These are phyloP conservation scores for Lentinula raphanica DNA, from an alignment of 768 basidiomycete genomes.

Conservation along the genomic window DNA sequence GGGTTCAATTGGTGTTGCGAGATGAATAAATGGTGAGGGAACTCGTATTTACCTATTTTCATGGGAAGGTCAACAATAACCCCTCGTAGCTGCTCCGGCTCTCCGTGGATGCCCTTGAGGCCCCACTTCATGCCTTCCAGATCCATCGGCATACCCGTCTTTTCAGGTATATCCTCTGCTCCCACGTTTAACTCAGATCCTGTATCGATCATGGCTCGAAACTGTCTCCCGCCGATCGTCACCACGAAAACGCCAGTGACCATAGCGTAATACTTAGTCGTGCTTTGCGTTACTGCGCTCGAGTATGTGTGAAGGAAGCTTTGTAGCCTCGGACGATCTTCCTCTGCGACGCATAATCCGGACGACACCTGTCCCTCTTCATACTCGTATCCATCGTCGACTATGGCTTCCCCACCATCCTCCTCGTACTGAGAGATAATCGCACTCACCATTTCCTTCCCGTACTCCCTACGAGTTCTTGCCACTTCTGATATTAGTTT, in stretches of 20 bases:
- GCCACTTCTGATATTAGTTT: not conserved
- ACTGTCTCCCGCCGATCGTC: not conserved
- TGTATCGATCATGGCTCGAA: constrained; percentile 3
- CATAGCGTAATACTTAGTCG: constrained; percentile 2
- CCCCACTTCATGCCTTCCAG: constrained; percentile 20
- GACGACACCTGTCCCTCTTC: no score
- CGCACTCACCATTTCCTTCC: not conserved
- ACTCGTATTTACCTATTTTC: constrained; percentile 13
- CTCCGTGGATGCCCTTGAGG: constrained; percentile 19
- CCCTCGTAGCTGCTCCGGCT: constrained; percentile 11
- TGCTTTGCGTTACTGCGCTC: not conserved
- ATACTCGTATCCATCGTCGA: no score
- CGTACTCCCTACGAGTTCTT: not conserved
- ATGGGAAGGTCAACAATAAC: constrained; percentile 14
- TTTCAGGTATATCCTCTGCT: not conserved
- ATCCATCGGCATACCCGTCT: constrained; percentile 49
- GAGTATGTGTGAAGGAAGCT: not conserved
- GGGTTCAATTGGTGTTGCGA: constrained; percentile 2
- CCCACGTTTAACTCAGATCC: constrained; percentile 7
- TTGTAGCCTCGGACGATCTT: not conserved
- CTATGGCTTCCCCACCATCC: no score
- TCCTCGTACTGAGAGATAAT: not conserved
- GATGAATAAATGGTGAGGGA: constrained; percentile 26
- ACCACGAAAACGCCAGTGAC: not conserved
- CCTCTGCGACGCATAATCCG: not conserved